A percentile compares a stretch with the other conserved stretches of the same genome.
phyloP scores from a whole-genome alignment of 202 grass and related monocot species.

The Cymbopogon flexuosus region DNA sequence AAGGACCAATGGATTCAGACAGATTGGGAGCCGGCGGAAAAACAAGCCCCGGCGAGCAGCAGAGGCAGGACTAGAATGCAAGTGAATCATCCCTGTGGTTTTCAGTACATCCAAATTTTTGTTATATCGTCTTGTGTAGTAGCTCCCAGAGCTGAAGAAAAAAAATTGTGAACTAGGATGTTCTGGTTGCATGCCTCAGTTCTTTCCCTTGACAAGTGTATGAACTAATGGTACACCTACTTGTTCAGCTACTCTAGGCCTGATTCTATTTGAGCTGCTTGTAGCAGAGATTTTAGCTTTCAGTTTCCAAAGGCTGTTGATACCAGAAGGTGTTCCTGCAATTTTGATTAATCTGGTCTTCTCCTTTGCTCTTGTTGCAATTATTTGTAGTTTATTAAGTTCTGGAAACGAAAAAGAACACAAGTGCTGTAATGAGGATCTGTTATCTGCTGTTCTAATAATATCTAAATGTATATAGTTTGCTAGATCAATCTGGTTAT shows the following conservation, averaged over 20 bases:
- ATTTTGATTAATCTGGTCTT: constrained; percentile 18
- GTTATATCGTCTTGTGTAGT: neutral
- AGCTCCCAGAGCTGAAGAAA: constrained; percentile 11
- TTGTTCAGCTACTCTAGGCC: constrained; percentile 5
- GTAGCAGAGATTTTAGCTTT: constrained; percentile 9
- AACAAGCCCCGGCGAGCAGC: constrained; percentile 64
- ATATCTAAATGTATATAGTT: neutral
- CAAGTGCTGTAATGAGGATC: too few species aligned
- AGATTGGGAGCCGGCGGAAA: constrained; percentile 62
- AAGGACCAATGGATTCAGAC: constrained; percentile 55
- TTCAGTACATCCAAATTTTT: constrained; percentile 24
- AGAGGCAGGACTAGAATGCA: constrained; percentile 62
- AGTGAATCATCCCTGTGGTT: constrained; percentile 37
- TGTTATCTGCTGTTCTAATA: neutral
- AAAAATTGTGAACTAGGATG: constrained; percentile 30
- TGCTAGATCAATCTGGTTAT: neutral
- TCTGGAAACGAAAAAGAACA: neutral
- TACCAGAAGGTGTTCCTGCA: neutral
- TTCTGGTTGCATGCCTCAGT: constrained; percentile 7
- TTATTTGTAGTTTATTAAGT: neutral
- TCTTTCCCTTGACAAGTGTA: constrained; percentile 33
- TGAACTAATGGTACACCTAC: constrained; percentile 20
- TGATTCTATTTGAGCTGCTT: constrained; percentile 18
- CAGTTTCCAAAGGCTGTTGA: neutral
- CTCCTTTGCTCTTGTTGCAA: neutral